Conservation (phyloP, 2,329 filamentous ascomycete species). For the Achaetomium macrosporum region DNA sequence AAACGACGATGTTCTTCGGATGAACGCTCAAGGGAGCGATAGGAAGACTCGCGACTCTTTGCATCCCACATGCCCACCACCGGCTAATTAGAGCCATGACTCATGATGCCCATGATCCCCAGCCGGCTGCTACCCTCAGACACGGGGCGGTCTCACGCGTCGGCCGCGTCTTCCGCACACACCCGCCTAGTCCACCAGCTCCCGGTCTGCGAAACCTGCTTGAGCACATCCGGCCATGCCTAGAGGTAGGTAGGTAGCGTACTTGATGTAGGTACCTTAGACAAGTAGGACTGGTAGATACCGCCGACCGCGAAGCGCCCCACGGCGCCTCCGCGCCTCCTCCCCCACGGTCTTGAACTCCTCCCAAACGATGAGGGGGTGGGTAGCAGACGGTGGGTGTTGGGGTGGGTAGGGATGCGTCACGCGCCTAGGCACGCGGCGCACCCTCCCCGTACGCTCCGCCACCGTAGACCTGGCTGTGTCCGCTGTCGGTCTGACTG, state of each 20-base stretch:
- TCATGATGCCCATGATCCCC: background rate
- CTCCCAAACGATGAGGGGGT: background rate
- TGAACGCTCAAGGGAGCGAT: background rate
- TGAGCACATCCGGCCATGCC: too few relatives aligned
- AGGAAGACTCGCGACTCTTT: background rate
- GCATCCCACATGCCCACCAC: background rate
- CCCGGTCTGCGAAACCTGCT: too few relatives aligned
- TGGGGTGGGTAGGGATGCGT: background rate
- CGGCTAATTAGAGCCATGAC: background rate
- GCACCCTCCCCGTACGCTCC: slow-evolving; percentile 22
- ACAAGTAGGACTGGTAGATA: background rate
- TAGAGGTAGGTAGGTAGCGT: too few relatives aligned
- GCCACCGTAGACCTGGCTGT: slow-evolving; percentile 25
- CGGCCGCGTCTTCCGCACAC: slow-evolving; percentile 2
- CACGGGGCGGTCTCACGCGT: slow-evolving; percentile 7
- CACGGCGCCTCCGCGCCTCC: background rate
- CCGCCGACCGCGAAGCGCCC: background rate
- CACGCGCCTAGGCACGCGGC: slow-evolving; percentile 20
- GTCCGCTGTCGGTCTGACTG: slow-evolving; percentile 19
- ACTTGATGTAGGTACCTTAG: background rate
- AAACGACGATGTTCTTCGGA: background rate
- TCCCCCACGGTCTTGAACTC: background rate
- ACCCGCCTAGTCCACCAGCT: background rate
- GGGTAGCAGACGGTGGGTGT: too few relatives aligned
- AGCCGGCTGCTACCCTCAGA: background rate